These are phyloP conservation scores for Penicillium salamii DNA, from an alignment of 495 filamentous ascomycete genomes.

Conservation along the genomic window DNA sequence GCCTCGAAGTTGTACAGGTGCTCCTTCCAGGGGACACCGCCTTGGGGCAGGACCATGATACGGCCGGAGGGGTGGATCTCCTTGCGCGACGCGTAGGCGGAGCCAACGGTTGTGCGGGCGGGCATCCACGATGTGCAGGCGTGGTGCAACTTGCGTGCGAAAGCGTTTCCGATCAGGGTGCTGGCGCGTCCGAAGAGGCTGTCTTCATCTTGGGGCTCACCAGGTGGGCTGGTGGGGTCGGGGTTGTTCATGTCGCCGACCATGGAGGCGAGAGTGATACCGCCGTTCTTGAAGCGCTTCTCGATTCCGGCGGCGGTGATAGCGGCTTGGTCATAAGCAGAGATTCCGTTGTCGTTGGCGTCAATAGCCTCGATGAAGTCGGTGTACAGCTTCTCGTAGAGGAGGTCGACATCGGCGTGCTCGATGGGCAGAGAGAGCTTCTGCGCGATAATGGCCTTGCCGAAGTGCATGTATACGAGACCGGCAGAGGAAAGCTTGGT, in stretches of 20 bases:
- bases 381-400: constrained; percentile 87
- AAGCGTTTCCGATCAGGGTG: constrained; percentile 79
- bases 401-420: constrained; percentile 61
- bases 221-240: constrained; percentile 36
- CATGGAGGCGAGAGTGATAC: constrained; percentile 77
- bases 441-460: constrained; percentile 72
- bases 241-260: constrained; percentile 77
- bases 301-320: constrained; percentile 62
- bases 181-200: constrained; percentile 72
- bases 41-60: constrained; percentile 73
- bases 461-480: constrained; percentile 94
- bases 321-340: constrained; percentile 65
- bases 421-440: constrained; percentile 60
- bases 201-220: constrained; percentile 75
- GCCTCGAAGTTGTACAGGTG: constrained; percentile 88
- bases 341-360: constrained; percentile 95
- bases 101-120: constrained; percentile 71
- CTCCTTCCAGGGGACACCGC: constrained; percentile 88
- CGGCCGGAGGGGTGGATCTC: constrained; percentile 70
- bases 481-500: constrained; percentile 94
- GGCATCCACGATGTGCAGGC: constrained; percentile 71
- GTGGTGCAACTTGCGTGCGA: constrained; percentile 66
- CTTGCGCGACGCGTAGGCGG: constrained; percentile 62
- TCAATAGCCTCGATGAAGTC: constrained; percentile 95
- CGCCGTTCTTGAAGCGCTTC: constrained; percentile 77